phyloP scores from a whole-genome alignment of 225 moss, liverwort and hornwort genomes.

The Bryum argenteum region DNA sequence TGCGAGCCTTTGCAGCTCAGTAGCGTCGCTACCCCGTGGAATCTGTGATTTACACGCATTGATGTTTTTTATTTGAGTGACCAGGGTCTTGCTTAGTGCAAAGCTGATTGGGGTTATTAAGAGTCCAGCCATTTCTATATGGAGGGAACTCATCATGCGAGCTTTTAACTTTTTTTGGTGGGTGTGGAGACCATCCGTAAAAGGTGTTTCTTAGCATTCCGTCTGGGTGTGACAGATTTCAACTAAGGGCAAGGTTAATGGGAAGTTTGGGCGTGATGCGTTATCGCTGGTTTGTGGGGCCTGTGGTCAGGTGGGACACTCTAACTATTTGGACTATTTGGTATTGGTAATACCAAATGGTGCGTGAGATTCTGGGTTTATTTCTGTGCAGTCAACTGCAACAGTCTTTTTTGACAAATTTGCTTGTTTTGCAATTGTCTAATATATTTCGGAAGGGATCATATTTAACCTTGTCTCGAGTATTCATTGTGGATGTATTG shows the following conservation, averaged over 20 bases:
- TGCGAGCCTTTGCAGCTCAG: conserved; percentile 10
- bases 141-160: conserved; percentile 6
- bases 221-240: conserved; percentile 73
- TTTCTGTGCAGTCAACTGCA: background rate
- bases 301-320: conserved; percentile 91
- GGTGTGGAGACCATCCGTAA: conserved; percentile 7
- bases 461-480: background rate
- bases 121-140: conserved; percentile 5
- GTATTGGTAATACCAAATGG: conserved; percentile 28
- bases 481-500: background rate
- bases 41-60: background rate
- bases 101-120: conserved; percentile 7
- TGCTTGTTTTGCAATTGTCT: conserved; percentile 3
- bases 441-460: background rate
- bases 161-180: conserved; percentile 21
- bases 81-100: background rate
- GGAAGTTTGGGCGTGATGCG: conserved; percentile 92
- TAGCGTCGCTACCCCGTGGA: background rate
- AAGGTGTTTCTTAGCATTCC: conserved; percentile 46
- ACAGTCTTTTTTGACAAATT: conserved; percentile 12
- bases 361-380: conserved; percentile 21
- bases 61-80: conserved; percentile 17
- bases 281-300: conserved; percentile 97
- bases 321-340: conserved; percentile 37
- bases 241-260: conserved; percentile 79